phyloP scores from a whole-genome alignment of 73 alveolate genomes.

The Breviolum minutum region DNA sequence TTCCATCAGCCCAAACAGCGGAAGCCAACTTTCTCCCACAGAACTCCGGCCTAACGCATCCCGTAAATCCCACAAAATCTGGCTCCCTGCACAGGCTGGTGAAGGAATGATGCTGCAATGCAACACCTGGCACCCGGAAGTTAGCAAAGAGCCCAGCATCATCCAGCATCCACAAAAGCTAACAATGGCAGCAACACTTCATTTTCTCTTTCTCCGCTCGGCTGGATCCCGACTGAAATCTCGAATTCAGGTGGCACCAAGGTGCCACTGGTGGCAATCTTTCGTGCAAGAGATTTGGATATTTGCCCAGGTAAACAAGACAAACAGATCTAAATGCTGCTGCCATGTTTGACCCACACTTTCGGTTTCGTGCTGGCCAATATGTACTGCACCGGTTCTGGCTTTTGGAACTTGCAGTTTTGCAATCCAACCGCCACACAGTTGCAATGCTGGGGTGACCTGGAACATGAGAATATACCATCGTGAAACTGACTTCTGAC shows the following conservation, averaged over 20 bases:
- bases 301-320: background rate
- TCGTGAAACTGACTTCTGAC: too few relatives aligned
- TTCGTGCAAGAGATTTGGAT: constrained; percentile 29
- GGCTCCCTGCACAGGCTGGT: constrained; percentile 44
- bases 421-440: constrained; percentile 29
- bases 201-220: background rate
- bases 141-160: too few relatives aligned
- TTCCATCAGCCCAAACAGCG: too few relatives aligned
- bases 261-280: too few relatives aligned
- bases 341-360: background rate
- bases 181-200: background rate
- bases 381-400: background rate
- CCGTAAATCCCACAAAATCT: constrained; percentile 64
- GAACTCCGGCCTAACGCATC: constrained; percentile 29
- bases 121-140: constrained; percentile 46
- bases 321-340: constrained; percentile 42
- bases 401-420: constrained; percentile 17
- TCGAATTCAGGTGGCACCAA: constrained; percentile 1
- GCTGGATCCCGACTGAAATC: background rate
- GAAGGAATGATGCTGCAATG: constrained; percentile 73
- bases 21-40: background rate
- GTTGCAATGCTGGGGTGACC: background rate
- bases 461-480: background rate
- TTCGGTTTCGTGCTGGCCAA: background rate
- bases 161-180: too few relatives aligned